Percentiles rank a stretch among this genome's conserved stretches.
These are phyloP conservation scores for Aspergillus alliaceus DNA, from an alignment of 2,329 filamentous ascomycete genomes.

Conservation along the genomic window DNA sequence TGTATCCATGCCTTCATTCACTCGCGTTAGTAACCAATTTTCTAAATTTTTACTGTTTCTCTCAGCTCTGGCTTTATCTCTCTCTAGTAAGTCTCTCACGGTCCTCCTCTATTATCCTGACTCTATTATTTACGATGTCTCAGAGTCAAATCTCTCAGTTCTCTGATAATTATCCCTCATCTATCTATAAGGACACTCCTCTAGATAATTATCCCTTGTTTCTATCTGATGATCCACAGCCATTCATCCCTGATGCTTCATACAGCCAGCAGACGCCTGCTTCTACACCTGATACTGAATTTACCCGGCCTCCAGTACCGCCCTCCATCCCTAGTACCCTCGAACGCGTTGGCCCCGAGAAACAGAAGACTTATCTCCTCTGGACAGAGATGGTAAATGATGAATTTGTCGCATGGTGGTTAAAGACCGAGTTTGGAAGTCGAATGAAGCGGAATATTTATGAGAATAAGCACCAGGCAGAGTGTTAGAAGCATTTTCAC, in stretches of 20 bases:
- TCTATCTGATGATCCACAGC: neutral
- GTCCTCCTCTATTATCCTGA: neutral
- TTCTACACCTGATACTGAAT: neutral
- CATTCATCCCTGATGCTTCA: neutral
- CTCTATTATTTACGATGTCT: neutral
- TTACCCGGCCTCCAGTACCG: neutral
- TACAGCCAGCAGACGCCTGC: neutral
- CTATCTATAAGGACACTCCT: neutral
- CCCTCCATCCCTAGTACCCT: neutral
- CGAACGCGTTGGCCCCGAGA: neutral
- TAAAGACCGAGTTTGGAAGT: neutral
- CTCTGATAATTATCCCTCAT: neutral
- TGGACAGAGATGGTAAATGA: neutral
- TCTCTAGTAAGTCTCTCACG: neutral
- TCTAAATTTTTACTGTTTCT: neutral
- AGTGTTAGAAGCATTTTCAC: neutral
- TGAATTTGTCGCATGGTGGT: neutral
- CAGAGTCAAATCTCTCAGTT: neutral
- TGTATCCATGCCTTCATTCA: neutral
- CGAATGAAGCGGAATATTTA: neutral
- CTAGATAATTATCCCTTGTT: neutral
- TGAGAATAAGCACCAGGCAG: neutral
- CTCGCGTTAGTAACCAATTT: neutral
- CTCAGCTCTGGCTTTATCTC: neutral
- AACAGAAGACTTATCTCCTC: neutral